Evolutionary conservation across 306 rosid genomes (phyloP).

Genomic region (Prosopis cineraria): DNA sequence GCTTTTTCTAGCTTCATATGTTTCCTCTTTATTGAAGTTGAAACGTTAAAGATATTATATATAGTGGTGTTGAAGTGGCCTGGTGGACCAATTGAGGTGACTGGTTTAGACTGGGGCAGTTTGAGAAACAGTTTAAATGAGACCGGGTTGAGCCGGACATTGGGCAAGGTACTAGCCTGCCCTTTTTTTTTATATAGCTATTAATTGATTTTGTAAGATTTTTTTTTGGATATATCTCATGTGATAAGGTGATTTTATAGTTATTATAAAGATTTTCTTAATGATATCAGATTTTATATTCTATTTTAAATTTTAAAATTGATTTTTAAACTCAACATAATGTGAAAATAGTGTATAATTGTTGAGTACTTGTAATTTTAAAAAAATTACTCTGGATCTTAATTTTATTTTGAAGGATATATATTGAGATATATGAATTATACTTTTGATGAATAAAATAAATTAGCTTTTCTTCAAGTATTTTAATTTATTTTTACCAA

Average conservation of each 20-base stretch:
- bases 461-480: neutral
- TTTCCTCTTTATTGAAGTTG: slow-evolving; percentile 7
- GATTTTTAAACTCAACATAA: neutral
- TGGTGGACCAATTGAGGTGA: slow-evolving; percentile 3
- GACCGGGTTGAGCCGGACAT: neutral
- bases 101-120: neutral
- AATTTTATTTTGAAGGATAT: neutral
- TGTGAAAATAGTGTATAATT: neutral
- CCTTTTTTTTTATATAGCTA: neutral
- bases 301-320: neutral
- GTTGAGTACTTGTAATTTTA: neutral
- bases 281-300: neutral
- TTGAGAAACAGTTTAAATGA: neutral
- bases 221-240: neutral
- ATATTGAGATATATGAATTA: neutral
- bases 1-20: neutral
- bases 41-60: neutral
- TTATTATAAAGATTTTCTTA: neutral
- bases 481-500: neutral
- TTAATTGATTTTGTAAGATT: neutral
- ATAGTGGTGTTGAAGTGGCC: neutral
- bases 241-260: neutral
- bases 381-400: neutral
- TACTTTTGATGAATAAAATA: neutral
- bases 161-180: neutral